These are phyloP conservation scores for Candida anglica DNA, from an alignment of 805 yeast genomes.

Conservation along the genomic window DNA sequence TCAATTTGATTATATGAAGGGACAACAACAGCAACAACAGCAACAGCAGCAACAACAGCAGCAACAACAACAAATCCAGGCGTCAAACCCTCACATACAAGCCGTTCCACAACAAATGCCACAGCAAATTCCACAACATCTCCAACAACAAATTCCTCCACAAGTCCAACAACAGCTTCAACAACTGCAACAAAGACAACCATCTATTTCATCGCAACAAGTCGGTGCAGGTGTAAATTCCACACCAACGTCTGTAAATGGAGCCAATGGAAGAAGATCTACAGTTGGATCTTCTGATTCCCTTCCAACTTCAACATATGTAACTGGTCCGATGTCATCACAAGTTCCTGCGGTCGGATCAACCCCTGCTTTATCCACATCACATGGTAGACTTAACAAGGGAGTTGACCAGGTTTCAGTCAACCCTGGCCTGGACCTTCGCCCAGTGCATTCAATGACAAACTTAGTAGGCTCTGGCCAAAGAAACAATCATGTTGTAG, in stretches of 20 bases:
- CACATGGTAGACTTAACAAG: no score
- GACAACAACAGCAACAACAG: conserved; percentile 1
- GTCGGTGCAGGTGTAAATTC: no score
- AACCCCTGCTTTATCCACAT: no score
- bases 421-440: no score
- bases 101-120: conserved; percentile 5
- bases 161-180: conserved; percentile 5
- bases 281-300: no score
- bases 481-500: conserved; percentile 4
- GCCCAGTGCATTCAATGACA: conserved; percentile 25
- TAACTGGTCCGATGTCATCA: no score
- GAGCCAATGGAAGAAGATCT: no score
- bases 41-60: conserved; percentile 3
- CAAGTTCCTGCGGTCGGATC: no score
- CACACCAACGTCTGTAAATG: no score
- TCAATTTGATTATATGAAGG: neutral
- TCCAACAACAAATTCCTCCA: conserved; percentile 3
- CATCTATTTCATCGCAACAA: no score
- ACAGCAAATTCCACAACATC: conserved; percentile 4
- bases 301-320: no score
- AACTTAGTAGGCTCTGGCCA: conserved; percentile 17
- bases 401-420: no score
- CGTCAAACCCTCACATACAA: neutral
- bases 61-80: conserved; percentile 4
- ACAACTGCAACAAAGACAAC: conserved; percentile 3